phyloP scores from a whole-genome alignment of 805 yeast species.

The Isabelozyma heimii region DNA sequence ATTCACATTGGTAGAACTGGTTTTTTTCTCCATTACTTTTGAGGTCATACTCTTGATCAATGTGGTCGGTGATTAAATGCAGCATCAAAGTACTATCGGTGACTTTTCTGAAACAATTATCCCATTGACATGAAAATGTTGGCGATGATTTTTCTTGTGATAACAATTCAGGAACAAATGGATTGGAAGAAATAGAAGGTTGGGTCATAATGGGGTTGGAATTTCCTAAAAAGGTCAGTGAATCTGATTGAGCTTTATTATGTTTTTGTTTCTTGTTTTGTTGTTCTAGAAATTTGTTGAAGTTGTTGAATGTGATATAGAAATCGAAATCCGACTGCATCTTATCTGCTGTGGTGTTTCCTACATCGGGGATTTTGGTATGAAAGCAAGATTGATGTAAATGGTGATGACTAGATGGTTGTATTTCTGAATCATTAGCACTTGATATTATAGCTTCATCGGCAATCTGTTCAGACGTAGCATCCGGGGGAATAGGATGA shows the following conservation, averaged over 20 bases:
- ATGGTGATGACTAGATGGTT: slow-evolving; percentile 10
- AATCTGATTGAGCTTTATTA: too few species aligned
- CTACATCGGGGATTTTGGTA: slow-evolving; percentile 34
- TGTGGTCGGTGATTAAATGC: slow-evolving; percentile 47
- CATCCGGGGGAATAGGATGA: slow-evolving; percentile 15
- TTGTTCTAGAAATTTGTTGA: slow-evolving; percentile 12
- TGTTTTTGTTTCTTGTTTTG: not conserved
- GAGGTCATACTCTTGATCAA: slow-evolving; percentile 43
- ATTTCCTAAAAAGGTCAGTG: not conserved
- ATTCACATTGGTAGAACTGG: slow-evolving; percentile 55
- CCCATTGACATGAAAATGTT: slow-evolving; percentile 59
- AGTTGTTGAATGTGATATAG: slow-evolving; percentile 33
- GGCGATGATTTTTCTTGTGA: not conserved
- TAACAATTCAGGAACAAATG: not conserved
- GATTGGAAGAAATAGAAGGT: not conserved
- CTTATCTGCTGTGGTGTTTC: slow-evolving; percentile 3
- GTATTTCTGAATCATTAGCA: not conserved
- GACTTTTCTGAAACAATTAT: slow-evolving; percentile 49
- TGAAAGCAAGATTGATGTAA: slow-evolving; percentile 46
- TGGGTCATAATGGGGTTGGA: slow-evolving; percentile 39
- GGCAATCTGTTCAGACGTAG: not conserved
- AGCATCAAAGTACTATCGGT: slow-evolving; percentile 27
- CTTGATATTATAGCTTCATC: slow-evolving; percentile 1
- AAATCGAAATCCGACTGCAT: slow-evolving; percentile 33
- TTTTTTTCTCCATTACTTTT: not conserved